A percentile compares a stretch with the other conserved stretches of the same genome.
Evolutionary conservation across 2,329 filamentous ascomycete species (phyloP).

Genomic region (Plenodomus lindquistii): DNA sequence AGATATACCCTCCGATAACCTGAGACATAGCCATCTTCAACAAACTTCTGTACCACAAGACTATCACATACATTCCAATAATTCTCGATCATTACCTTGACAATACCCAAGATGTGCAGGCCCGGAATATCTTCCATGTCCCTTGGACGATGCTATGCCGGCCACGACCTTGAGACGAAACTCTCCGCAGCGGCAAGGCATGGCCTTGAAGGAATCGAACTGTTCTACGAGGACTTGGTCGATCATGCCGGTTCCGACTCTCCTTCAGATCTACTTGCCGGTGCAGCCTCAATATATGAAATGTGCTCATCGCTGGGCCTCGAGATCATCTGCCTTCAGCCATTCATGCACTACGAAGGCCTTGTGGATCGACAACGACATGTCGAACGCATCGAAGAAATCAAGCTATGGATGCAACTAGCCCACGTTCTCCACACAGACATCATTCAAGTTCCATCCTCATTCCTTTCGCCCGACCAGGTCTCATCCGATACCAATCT

Average conservation of each 20-base stretch:
- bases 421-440: slow-evolving; percentile 68
- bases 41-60: not conserved
- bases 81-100: not conserved
- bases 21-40: too few relatives aligned
- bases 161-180: slow-evolving; percentile 67
- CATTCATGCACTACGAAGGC: slow-evolving; percentile 79
- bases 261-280: slow-evolving; percentile 56
- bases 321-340: slow-evolving; percentile 70
- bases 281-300: slow-evolving; percentile 60
- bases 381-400: slow-evolving; percentile 60
- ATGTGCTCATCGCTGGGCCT: slow-evolving; percentile 63
- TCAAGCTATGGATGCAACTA: slow-evolving; percentile 71
- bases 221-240: slow-evolving; percentile 77
- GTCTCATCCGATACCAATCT: slow-evolving; percentile 57
- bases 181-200: slow-evolving; percentile 68
- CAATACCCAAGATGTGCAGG: slow-evolving; percentile 50
- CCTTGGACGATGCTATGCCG: slow-evolving; percentile 70
- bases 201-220: slow-evolving; percentile 71
- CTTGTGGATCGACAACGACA: slow-evolving; percentile 66
- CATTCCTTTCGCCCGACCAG: slow-evolving; percentile 62
- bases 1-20: too few relatives aligned
- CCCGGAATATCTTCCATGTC: slow-evolving; percentile 78
- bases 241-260: slow-evolving; percentile 58
- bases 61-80: not conserved
- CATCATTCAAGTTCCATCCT: slow-evolving; percentile 74